Evolutionary conservation across 805 yeast species (phyloP).

Genomic region (Wilhelminamyces savonicus): DNA sequence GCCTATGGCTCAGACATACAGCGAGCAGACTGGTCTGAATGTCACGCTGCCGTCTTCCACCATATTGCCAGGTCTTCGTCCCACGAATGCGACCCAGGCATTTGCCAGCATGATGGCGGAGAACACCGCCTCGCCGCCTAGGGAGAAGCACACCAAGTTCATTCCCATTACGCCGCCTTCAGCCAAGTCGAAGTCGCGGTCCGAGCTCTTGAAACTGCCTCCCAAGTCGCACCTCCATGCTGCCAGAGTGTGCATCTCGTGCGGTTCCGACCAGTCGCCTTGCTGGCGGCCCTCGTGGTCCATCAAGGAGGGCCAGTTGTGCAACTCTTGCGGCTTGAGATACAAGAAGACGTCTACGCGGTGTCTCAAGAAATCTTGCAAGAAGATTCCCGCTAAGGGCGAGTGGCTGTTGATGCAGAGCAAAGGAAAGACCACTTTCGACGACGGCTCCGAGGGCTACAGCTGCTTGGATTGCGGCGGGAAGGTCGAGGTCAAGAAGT

Average conservation of each 20-base stretch:
- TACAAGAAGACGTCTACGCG: constrained; percentile 92
- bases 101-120: too few relatives aligned
- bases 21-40: too few relatives aligned
- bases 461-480: constrained; percentile 38
- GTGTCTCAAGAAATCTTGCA: constrained; percentile 69
- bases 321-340: constrained; percentile 93
- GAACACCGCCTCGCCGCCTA: not conserved
- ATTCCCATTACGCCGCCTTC: constrained; percentile 39
- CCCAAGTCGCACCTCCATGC: constrained; percentile 17
- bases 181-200: constrained; percentile 20
- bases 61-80: too few relatives aligned
- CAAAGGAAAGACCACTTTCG: constrained; percentile 45
- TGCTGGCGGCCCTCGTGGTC: constrained; percentile 99
- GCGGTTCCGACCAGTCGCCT: constrained; percentile 87
- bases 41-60: too few relatives aligned
- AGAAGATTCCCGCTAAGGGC: constrained; percentile 92
- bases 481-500: constrained; percentile 33
- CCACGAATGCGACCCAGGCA: too few relatives aligned
- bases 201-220: constrained; percentile 29
- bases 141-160: constrained; percentile 14
- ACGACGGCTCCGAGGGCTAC: constrained; percentile 34
- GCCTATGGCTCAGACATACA: too few relatives aligned
- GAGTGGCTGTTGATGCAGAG: constrained; percentile 87
- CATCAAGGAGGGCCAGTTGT: constrained; percentile 82
- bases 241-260: constrained; percentile 73